Evolutionary conservation across 2,329 filamentous ascomycete species (phyloP).

Genomic region (Cercospora berteroae): DNA sequence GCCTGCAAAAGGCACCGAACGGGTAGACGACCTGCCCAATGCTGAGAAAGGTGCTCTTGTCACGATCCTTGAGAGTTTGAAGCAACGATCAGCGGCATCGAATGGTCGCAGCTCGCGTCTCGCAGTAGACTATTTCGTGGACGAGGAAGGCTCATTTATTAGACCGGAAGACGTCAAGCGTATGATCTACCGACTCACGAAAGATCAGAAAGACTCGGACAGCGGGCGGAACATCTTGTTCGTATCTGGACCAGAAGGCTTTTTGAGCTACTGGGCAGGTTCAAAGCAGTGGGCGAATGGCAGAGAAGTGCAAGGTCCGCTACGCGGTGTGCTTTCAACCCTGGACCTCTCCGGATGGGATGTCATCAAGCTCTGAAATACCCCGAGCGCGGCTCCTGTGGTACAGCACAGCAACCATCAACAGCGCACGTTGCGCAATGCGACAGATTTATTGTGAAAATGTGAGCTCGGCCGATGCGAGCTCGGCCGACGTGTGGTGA

Average conservation of each 20-base stretch:
- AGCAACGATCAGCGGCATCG: conserved; percentile 34
- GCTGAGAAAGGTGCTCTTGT: conserved; percentile 54
- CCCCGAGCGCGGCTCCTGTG: not conserved
- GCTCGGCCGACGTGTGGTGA: not conserved
- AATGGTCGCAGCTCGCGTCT: conserved; percentile 44
- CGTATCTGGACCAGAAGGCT: conserved; percentile 87
- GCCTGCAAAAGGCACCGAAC: not conserved
- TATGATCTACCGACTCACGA: conserved; percentile 27
- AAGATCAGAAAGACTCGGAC: conserved; percentile 30
- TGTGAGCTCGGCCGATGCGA: not conserved
- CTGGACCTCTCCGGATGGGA: conserved; percentile 59
- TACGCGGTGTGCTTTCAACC: conserved; percentile 65
- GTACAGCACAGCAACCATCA: not conserved
- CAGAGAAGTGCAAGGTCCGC: conserved; percentile 68
- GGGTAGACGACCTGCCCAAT: conserved; percentile 12
- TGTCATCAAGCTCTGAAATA: conserved; percentile 56
- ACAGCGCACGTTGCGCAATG: not conserved
- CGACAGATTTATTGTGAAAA: not conserved
- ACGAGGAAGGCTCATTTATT: conserved; percentile 72
- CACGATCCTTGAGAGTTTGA: conserved; percentile 61
- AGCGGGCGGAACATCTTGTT: conserved; percentile 65
- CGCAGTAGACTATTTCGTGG: conserved; percentile 72
- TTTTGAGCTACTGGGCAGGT: conserved; percentile 77
- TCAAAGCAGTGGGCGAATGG: conserved; percentile 73
- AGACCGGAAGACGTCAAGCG: conserved; percentile 40